Evolutionary conservation across 495 filamentous ascomycete genomes (phyloP), one percentile per base, ranked within the genome.

Genomic region (Cudoniella acicularis): DNA sequence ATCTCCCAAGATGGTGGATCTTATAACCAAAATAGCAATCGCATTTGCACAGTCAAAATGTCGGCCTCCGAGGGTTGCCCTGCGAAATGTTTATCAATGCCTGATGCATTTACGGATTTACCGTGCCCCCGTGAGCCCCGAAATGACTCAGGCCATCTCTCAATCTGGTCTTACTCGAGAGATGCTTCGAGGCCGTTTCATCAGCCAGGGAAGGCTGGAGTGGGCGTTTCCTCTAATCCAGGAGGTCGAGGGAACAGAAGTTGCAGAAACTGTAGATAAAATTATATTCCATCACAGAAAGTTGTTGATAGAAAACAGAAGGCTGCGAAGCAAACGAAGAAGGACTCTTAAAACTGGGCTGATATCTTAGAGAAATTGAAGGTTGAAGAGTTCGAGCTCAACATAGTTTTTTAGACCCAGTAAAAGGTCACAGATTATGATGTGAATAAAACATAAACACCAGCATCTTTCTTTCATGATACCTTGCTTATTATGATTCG

Each of bases 51-150:
- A 61, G 1, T 70, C 75, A 17, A 61, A 69, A 4, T 61, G 66
- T 20, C 50, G 76, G n/a, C 60, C 64, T 21, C 58, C 63, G 42
- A 67, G 75, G 25, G 67, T 65, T 17, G 69, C 75, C 10, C 61
- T 82, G 51, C 65, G 67, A 16, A 67, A 76, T 41, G 70, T 80
- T 20, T 60, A 61, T 36, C 66, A 64, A 10, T 76, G 72, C 54
- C 63, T 76, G 20, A 50, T 54, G 21, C 68, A 73, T 60, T 57
- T 80, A 8, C 49, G 58, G 41, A 52, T 54, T 21, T 64, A 61
- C 52, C 53, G 51, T 21, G 47, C 54, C 3, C 57, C 61, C 2
- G 57, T 72, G 22, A 55, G 71, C 4, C 54, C 65, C 9, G 30
- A 42, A 1, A 26, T 73, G 51, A 53, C 76, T 21, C 62, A 62